phyloP scores from a whole-genome alignment of 2,329 filamentous ascomycete species.

The Byssoonygena ceratinophila region DNA sequence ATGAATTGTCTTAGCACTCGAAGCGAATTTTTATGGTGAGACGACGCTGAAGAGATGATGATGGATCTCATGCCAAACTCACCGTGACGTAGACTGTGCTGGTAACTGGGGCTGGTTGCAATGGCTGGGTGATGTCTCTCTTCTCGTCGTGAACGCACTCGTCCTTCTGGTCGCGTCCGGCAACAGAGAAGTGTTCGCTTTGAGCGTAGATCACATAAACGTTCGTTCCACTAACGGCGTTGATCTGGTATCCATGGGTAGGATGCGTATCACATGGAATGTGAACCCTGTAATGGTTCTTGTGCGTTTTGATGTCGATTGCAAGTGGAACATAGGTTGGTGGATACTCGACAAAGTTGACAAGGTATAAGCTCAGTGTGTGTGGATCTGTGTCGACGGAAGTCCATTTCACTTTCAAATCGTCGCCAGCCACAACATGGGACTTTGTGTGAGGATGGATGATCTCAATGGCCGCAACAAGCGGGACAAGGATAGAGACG shows the following conservation, averaged over 20 bases:
- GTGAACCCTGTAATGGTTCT: constrained; percentile 27
- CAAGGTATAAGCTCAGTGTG: constrained; percentile 34
- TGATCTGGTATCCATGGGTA: constrained; percentile 37
- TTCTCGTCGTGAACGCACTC: constrained; percentile 6
- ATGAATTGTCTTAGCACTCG: background rate
- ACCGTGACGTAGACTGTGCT: constrained; percentile 7
- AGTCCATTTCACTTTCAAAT: constrained; percentile 29
- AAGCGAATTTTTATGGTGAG: too few relatives aligned
- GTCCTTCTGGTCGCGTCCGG: background rate
- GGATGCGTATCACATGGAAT: constrained; percentile 32
- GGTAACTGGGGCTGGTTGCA: background rate
- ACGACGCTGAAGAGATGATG: too few relatives aligned
- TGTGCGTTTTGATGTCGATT: constrained; percentile 27
- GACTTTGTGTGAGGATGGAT: constrained; percentile 27
- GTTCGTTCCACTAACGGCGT: constrained; percentile 40
- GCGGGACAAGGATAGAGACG: constrained; percentile 15
- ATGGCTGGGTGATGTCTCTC: background rate
- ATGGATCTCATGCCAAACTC: background rate
- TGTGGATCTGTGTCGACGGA: constrained; percentile 35
- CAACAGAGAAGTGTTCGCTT: constrained; percentile 32
- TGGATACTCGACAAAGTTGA: constrained; percentile 40
- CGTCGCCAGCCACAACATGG: constrained; percentile 30
- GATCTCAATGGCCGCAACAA: constrained; percentile 21
- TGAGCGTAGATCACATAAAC: constrained; percentile 38
- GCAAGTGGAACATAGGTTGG: constrained; percentile 33